phyloP scores from a whole-genome alignment of 2,329 filamentous ascomycete species.

The Trichothecium roseum region DNA sequence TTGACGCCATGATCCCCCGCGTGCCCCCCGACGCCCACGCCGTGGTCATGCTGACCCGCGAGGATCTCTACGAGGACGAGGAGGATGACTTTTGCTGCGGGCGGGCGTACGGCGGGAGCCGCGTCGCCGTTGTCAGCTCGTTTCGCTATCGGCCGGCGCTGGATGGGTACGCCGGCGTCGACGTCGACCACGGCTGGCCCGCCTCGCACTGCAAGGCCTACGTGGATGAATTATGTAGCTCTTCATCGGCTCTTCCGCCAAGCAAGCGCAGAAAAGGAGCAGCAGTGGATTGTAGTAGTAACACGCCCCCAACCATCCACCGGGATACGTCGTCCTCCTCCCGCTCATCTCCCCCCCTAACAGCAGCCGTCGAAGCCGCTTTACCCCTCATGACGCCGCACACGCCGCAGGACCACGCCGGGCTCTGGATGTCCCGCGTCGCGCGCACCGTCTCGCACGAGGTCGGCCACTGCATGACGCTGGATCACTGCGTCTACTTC shows the following conservation, averaged over 20 bases:
- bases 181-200: constrained; percentile 51
- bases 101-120: constrained; percentile 52
- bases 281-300: constrained; percentile 1
- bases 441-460: constrained; percentile 54
- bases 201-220: constrained; percentile 48
- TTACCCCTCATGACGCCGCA: constrained; percentile 9
- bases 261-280: neutral
- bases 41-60: constrained; percentile 42
- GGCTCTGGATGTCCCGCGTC: constrained; percentile 46
- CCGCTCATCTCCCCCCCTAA: constrained; percentile 16
- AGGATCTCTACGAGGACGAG: constrained; percentile 56
- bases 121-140: constrained; percentile 50
- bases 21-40: constrained; percentile 50
- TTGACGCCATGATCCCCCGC: constrained; percentile 43
- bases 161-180: constrained; percentile 23
- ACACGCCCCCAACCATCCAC: too few relatives aligned
- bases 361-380: constrained; percentile 20
- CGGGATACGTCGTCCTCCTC: too few relatives aligned
- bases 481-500: constrained; percentile 57
- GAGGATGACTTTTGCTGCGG: constrained; percentile 60
- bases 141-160: constrained; percentile 50
- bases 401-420: constrained; percentile 17
- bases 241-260: neutral
- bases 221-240: constrained; percentile 26
- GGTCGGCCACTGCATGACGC: constrained; percentile 55